phyloP scores from a whole-genome alignment of 495 filamentous ascomycete genomes.

The Aspergillus incahuasiensis region DNA sequence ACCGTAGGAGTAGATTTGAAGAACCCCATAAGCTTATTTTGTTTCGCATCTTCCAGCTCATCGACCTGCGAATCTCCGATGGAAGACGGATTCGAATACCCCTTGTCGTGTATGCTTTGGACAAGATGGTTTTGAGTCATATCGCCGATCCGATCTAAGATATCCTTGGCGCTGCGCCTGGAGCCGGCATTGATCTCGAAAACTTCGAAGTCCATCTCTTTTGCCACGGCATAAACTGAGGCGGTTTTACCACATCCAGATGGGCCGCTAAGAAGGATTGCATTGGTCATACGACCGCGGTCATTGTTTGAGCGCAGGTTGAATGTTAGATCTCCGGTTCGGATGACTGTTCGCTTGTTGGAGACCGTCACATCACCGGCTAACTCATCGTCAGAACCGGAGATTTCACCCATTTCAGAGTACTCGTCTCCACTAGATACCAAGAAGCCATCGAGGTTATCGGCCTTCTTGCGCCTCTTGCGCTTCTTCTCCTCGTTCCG shows the following conservation, averaged over 20 bases:
- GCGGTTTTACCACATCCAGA: slow-evolving; percentile 92
- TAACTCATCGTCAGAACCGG: slow-evolving; percentile 58
- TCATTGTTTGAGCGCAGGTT: slow-evolving; percentile 28
- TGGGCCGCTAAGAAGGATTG: slow-evolving; percentile 83
- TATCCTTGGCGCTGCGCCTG: slow-evolving; percentile 81
- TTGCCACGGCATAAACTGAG: slow-evolving; percentile 88
- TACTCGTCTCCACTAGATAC: slow-evolving; percentile 79
- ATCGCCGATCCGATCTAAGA: slow-evolving; percentile 87
- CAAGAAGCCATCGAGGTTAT: slow-evolving; percentile 78
- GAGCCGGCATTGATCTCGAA: slow-evolving; percentile 89
- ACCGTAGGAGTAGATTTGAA: slow-evolving; percentile 53
- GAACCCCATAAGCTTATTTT: slow-evolving; percentile 75
- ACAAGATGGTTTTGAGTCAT: slow-evolving; percentile 96
- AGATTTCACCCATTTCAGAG: slow-evolving; percentile 67
- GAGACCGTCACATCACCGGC: slow-evolving; percentile 33
- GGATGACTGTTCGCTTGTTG: slow-evolving; percentile 60
- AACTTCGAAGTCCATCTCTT: slow-evolving; percentile 88
- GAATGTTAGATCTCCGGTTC: slow-evolving; percentile 46
- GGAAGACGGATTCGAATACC: slow-evolving; percentile 22
- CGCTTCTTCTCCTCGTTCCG: slow-evolving; percentile 42
- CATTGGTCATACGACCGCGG: slow-evolving; percentile 49
- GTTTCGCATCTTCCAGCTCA: slow-evolving; percentile 55
- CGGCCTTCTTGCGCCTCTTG: slow-evolving; percentile 64
- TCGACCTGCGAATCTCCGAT: slow-evolving; percentile 11
- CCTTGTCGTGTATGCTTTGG: slow-evolving; percentile 39